Evolutionary conservation across 257 asterid genomes (phyloP), one percentile per base, ranked within the genome.

Genomic region (Scutellaria galericulata): DNA sequence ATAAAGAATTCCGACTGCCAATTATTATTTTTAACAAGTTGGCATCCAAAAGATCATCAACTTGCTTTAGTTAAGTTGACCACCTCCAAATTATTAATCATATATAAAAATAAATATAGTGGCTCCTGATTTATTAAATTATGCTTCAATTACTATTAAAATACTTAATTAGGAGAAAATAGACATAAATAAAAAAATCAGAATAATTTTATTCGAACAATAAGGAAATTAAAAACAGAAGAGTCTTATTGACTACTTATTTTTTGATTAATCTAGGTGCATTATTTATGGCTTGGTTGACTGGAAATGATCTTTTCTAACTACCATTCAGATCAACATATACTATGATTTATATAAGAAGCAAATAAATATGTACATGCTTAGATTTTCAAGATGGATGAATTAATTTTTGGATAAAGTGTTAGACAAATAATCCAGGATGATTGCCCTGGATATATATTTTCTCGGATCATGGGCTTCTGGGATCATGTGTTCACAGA

Each of bases 381-480:
- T 53, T 50, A 44, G 72, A 44, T 46, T 57, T 58, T 54, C 35
- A 22, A 37, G 63, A 18, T 35, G 44, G 9, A 47, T 20, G 24
- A 64, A 70, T 64, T 55, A 70, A 71, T 18, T 56, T 65, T 2
- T 3, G 35, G 61, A 18, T 71, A 62, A 67, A 68, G 14, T 18
- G 50, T 37, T 73, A 22, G 39, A 62, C 11, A 67, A 62, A 70
- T 37, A 18, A 55, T 44, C 31, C 35, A 48, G 48, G 71, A 64
- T 72, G 59, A 75, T 75, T 75, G 52, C 58, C 65, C 27, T 50
- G 64, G 70, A 65, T 62, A 20, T 24, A 18, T 18, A 18, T 70
- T 78, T 75, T 76, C 77, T 81, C 45, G 84, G 80, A 84, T 79
- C 78, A 68, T 75, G 83, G 65, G 81, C 78, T 54, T 64, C 74